Base-by-base conservation (phyloP, 768 basidiomycete species). In the Gloeostereum incarnatum region DNA sequence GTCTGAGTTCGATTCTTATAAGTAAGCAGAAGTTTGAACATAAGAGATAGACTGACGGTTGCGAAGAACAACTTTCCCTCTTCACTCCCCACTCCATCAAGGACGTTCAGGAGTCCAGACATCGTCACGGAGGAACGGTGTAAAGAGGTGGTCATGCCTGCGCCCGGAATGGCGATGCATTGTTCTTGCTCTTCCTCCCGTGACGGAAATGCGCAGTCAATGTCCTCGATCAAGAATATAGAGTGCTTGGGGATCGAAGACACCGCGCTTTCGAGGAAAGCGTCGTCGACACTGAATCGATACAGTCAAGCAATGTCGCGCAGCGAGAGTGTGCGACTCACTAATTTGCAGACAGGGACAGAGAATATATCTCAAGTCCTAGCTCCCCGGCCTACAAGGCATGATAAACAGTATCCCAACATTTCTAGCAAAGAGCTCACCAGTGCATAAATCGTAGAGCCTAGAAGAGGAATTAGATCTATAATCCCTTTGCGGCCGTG, bases 331-430 rank as follows among this genome's bases (percentile, higher is more conserved):
- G 33, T 18, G 24, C 5, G 41, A 55, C 66, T 24, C 49, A 75
- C 71, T 62, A 63, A 30, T 56, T 52, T 13, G 71, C 64, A 1
- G 72, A 63, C 0, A 78, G 56, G 0, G 73, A 73, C 10, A 79
- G 49, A 1, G 71, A 60, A 49, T 87, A 92, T 39, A 94, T 89
- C 56, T 92, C 87, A n/a, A 94, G 67, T 4, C 78, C 75, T 7
- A 93, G 64, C 53, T 86, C 85, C 25, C 73, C 69, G 19, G 71
- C 71, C 38, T 73, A 14, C 14, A 32, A 17, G 31, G 41, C 22
- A 42, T 37, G 44, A 30, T 38, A 20, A 19, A 21, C 7, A 5
- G 35, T 34, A n/a, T 3, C 14, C 6, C 20, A 9, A 27, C n/a
- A 18, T 5, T 17, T 31, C 17, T 17, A 26, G 30, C 14, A 16